These are phyloP conservation scores for Trichophyton benhamiae DNA, from an alignment of 2,329 filamentous ascomycete species.

Conservation along the genomic window DNA sequence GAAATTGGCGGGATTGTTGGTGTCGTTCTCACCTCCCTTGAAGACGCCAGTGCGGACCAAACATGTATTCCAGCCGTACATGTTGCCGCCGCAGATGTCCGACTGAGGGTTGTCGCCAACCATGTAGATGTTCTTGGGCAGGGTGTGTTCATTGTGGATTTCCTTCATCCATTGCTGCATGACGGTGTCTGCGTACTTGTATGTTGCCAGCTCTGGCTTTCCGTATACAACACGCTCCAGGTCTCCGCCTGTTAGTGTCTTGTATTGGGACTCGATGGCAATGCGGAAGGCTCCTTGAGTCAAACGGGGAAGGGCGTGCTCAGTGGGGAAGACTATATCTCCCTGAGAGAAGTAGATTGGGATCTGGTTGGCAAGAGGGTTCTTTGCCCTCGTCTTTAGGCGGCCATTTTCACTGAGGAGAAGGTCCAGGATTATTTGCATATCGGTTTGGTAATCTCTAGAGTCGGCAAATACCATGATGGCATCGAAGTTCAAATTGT, in stretches of 20 bases:
- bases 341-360: slow-evolving; percentile 63
- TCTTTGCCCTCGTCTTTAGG: slow-evolving; percentile 52
- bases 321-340: slow-evolving; percentile 52
- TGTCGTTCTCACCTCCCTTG: slow-evolving; percentile 63
- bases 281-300: slow-evolving; percentile 66
- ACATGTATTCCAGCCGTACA: slow-evolving; percentile 73
- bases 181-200: slow-evolving; percentile 66
- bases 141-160: slow-evolving; percentile 58
- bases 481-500: slow-evolving; percentile 58
- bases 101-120: slow-evolving; percentile 62
- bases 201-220: slow-evolving; percentile 63
- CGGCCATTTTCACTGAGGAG: slow-evolving; percentile 56
- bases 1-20: slow-evolving; percentile 64
- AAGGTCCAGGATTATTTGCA: slow-evolving; percentile 65
- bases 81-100: slow-evolving; percentile 65
- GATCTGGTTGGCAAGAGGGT: slow-evolving; percentile 53
- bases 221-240: slow-evolving; percentile 66
- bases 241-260: slow-evolving; percentile 53
- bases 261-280: slow-evolving; percentile 54
- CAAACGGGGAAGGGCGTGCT: slow-evolving; percentile 53
- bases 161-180: slow-evolving; percentile 62
- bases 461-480: slow-evolving; percentile 66
- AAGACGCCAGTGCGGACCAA: slow-evolving; percentile 66
- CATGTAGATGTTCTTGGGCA: slow-evolving; percentile 64
- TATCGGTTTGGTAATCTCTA: slow-evolving; percentile 61